phyloP scores from a whole-genome alignment of 1,284 basidiomycete genomes.

The Athelia psychrophila region DNA sequence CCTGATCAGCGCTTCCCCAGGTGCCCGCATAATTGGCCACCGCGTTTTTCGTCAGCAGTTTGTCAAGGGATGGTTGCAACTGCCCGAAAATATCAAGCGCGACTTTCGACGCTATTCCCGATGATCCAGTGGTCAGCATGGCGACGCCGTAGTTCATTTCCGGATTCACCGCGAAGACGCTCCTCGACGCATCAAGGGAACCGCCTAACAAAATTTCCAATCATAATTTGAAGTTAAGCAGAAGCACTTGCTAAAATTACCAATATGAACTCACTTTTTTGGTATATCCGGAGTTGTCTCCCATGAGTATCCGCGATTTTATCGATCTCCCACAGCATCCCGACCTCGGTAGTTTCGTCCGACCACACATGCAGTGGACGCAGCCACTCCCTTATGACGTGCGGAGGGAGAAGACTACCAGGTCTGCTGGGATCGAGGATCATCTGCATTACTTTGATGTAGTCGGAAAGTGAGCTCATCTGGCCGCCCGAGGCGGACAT shows the following conservation, averaged over 20 bases:
- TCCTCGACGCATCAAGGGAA: conserved; percentile 24
- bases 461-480: conserved; percentile 43
- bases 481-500: conserved; percentile 46
- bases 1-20: neutral
- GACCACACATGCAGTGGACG: conserved; percentile 37
- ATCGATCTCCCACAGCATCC: conserved; percentile 48
- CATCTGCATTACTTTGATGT: conserved; percentile 36
- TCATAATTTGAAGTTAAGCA: neutral
- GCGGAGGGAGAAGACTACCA: conserved; percentile 33
- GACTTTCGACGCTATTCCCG: conserved; percentile 21
- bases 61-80: neutral
- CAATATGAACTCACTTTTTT: conserved; percentile 21
- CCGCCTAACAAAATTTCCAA: conserved; percentile 23
- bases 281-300: conserved; percentile 20
- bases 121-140: conserved; percentile 25
- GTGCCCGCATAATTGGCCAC: neutral
- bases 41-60: neutral
- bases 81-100: conserved; percentile 24
- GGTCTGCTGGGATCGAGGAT: conserved; percentile 38
- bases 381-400: conserved; percentile 41
- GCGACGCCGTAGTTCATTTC: conserved; percentile 28
- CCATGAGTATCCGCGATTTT: conserved; percentile 19
- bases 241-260: neutral
- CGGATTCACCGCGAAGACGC: conserved; percentile 28
- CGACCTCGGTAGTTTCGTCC: conserved; percentile 39